Evolutionary conservation across 768 basidiomycete genomes (phyloP).

Genomic region (Termitomyces sp.): DNA sequence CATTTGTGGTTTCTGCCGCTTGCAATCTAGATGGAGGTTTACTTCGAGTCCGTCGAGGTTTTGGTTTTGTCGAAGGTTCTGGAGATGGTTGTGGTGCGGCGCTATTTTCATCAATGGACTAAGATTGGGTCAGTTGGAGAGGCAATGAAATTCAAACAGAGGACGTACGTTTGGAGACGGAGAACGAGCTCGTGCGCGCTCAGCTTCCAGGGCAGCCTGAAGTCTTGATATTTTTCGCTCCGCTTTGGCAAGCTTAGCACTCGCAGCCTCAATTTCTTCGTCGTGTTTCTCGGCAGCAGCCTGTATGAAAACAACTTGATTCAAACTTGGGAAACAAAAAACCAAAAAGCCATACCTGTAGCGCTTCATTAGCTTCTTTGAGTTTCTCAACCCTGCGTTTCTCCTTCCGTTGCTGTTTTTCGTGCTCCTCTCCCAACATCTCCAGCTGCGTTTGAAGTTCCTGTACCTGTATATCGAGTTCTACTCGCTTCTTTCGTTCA

Average conservation of each 20-base stretch:
- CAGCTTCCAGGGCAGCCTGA: constrained; percentile 37
- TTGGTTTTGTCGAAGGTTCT: constrained; percentile 8
- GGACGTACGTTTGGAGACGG: constrained; percentile 19
- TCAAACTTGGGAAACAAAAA: constrained; percentile 1
- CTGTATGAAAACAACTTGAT: constrained; percentile 23
- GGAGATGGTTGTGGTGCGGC: constrained; percentile 1
- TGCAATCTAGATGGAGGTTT: constrained; percentile 2
- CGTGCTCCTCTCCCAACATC: constrained; percentile 30
- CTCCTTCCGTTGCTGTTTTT: constrained; percentile 38
- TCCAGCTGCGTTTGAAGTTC: constrained; percentile 38
- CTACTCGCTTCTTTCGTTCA: constrained; percentile 48
- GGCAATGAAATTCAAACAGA: not conserved
- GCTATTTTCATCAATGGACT: constrained; percentile 4
- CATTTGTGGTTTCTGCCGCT: not conserved
- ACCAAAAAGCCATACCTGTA: constrained; percentile 34
- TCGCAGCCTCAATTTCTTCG: constrained; percentile 29
- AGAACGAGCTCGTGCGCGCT: constrained; percentile 30
- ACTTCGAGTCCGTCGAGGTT: constrained; percentile 5
- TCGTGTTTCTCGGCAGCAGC: constrained; percentile 31
- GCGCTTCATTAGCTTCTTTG: constrained; percentile 36
- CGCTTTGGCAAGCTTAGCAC: constrained; percentile 31
- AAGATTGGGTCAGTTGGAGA: not conserved
- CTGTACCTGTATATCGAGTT: constrained; percentile 52
- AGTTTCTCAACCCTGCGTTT: constrained; percentile 37
- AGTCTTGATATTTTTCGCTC: constrained; percentile 43